These are phyloP conservation scores for Syncephalastrum monosporum DNA, from an alignment of 371 early-diverging fungal genomes.

Conservation along the genomic window DNA sequence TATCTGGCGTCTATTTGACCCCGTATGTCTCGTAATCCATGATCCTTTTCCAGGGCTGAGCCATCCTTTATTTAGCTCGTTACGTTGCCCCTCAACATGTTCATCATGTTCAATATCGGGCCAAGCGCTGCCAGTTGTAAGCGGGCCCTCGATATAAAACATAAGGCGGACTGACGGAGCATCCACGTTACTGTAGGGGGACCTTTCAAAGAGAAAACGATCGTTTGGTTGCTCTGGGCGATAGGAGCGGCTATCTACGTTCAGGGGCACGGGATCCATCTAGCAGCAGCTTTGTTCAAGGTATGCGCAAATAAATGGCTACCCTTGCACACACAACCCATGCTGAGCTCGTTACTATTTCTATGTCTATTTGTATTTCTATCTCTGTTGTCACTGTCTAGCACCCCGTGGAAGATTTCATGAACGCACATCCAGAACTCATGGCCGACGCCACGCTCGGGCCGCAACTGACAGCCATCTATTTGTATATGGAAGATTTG, in stretches of 20 bases:
- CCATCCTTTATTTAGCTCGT: slow-evolving; percentile 9
- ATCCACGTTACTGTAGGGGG: slow-evolving; percentile 18
- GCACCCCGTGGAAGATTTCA: slow-evolving; percentile 50
- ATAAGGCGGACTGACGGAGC: too few species aligned
- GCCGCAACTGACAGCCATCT: slow-evolving; percentile 24
- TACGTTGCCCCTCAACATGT: slow-evolving; percentile 43
- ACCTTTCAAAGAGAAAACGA: slow-evolving; percentile 28
- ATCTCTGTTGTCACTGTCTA: slow-evolving; percentile 2
- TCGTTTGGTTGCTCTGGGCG: slow-evolving; percentile 37
- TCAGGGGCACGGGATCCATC: slow-evolving; percentile 49
- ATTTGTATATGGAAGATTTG: slow-evolving; percentile 47
- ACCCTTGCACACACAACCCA: not conserved
- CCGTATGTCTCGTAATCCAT: slow-evolving; percentile 10
- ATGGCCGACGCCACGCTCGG: slow-evolving; percentile 13
- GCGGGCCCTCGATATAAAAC: too few species aligned
- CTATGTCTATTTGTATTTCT: too few species aligned
- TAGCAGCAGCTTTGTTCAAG: slow-evolving; percentile 48
- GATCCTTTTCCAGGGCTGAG: not conserved
- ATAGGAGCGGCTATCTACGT: slow-evolving; percentile 43
- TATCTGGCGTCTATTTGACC: slow-evolving; percentile 46
- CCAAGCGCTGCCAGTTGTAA: not conserved
- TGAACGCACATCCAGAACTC: slow-evolving; percentile 35
- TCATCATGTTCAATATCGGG: slow-evolving; percentile 37
- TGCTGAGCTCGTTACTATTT: not conserved
- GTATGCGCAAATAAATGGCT: slow-evolving; percentile 12